Conservation (phyloP, 495 filamentous ascomycete genomes). For the Alectoria sarmentosa region DNA sequence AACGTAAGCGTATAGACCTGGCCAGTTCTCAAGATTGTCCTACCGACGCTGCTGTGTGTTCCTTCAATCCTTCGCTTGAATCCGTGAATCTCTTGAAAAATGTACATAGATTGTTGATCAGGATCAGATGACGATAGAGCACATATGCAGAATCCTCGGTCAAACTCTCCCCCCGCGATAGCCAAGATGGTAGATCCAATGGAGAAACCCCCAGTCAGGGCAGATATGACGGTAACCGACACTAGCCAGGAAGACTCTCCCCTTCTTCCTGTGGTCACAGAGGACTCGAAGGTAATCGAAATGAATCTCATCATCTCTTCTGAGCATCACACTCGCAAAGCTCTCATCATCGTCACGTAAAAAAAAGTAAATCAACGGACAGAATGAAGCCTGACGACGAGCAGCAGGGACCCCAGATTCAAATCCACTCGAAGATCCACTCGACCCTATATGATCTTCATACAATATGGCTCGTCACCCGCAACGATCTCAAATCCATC, state of each 20-base stretch:
- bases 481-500: constrained; percentile 37
- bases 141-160: background rate
- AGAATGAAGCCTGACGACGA: background rate
- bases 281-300: constrained; percentile 5
- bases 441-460: constrained; percentile 10
- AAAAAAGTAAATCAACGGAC: background rate
- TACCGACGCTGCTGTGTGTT: background rate
- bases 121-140: background rate
- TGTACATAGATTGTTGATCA: background rate
- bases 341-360: background rate
- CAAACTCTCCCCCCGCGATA: background rate
- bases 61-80: background rate
- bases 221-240: background rate
- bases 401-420: background rate
- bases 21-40: background rate
- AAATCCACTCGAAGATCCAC: background rate
- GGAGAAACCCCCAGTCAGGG: background rate
- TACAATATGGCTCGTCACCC: constrained; percentile 37
- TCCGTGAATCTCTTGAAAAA: background rate
- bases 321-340: background rate
- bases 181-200: background rate
- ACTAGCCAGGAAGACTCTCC: background rate
- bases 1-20: background rate
- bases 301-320: background rate
- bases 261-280: constrained; percentile 5